Evolutionary conservation across 208 protist genomes (phyloP), one percentile per base, ranked within the genome.

Genomic region (Leishmania aethiopica): DNA sequence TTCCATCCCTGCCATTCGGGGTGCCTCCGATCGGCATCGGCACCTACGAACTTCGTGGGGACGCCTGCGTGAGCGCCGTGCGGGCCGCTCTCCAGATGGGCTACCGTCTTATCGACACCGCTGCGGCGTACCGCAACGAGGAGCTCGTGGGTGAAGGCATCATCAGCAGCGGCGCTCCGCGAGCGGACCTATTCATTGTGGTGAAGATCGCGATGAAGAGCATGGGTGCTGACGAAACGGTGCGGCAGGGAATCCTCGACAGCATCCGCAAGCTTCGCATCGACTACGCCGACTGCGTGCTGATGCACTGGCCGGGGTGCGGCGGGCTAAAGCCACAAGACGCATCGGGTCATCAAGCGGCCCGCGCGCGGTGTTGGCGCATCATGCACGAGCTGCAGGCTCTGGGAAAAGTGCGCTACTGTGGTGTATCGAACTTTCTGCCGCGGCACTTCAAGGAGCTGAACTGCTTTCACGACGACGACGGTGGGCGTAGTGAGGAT

Each of bases 301-400:
- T 97, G 37, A 86, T 96, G 78, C 95, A 97, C 87, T 97, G 95
- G 93, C 95, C 95, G 1, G 95, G 91, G 32, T 94, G 93, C 69
- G 89, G 89, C 22, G 92, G 92, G 4, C 77, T 87, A 49, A 80
- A 88, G 78, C 87, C 87, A 8, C 75, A 88, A 3, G 91, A 94
- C 60, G 83, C 78, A 0, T 88, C 71, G 19, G 92, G 78, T 1
- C 87, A 97, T 82, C 62, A 66, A 17, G 89, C 89, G 1, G 92
- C 92, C 22, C 91, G 94, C 2, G 77, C 80, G 7, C 90, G 91
- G n/a, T 93, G 91, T 55, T 97, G 92, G 90, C 73, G 83, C 17
- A 85, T 92, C 32, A 91, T 97, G 90, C 72, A 79, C 17, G 80
- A 51, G 47, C 79, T 96, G 37, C 89, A 96, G 79, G n/a, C 3